Conservation (phyloP, 2,329 filamentous ascomycete species). For the Geosmithia putterillii region DNA sequence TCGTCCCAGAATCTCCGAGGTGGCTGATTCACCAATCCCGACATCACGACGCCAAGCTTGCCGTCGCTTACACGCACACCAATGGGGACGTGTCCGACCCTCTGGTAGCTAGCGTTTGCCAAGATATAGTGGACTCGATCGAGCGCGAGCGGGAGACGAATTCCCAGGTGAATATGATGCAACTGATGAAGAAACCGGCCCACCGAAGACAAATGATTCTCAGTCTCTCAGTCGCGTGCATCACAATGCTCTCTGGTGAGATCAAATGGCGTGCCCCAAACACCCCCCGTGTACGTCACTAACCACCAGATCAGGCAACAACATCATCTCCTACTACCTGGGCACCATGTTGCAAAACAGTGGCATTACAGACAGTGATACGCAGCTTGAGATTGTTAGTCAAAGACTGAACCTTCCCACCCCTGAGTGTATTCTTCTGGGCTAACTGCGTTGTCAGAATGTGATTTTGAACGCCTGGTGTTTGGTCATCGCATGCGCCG, state of each 20-base stretch:
- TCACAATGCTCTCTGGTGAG: conserved; percentile 14
- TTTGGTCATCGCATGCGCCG: conserved; percentile 17
- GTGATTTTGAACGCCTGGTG: conserved; percentile 22
- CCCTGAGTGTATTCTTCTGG: too few relatives aligned
- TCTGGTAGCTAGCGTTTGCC: conserved; percentile 3
- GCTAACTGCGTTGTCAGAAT: conserved; percentile 2
- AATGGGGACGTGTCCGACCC: conserved; percentile 18
- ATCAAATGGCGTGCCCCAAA: conserved; percentile 3
- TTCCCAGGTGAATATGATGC: conserved; percentile 12
- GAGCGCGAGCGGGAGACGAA: conserved; percentile 10
- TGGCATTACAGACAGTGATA: conserved; percentile 13
- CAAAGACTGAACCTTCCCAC: too few relatives aligned
- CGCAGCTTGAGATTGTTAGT: conserved; percentile 12
- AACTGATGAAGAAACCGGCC: conserved; percentile 11
- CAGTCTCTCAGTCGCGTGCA: conserved; percentile 11
- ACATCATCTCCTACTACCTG: conserved; percentile 13
- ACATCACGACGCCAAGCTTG: conserved; percentile 14
- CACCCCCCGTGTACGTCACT: conserved; percentile 10
- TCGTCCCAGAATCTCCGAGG: conserved; percentile 17
- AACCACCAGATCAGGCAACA: conserved; percentile 20
- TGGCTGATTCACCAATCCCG: conserved; percentile 20
- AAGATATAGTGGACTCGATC: conserved; percentile 12
- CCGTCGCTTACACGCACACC: conserved; percentile 27
- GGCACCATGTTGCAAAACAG: conserved; percentile 15
- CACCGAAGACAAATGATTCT: conserved; percentile 13